Evolutionary conservation across 2,329 filamentous ascomycete genomes (phyloP).

Genomic region (Penicillium palitans): DNA sequence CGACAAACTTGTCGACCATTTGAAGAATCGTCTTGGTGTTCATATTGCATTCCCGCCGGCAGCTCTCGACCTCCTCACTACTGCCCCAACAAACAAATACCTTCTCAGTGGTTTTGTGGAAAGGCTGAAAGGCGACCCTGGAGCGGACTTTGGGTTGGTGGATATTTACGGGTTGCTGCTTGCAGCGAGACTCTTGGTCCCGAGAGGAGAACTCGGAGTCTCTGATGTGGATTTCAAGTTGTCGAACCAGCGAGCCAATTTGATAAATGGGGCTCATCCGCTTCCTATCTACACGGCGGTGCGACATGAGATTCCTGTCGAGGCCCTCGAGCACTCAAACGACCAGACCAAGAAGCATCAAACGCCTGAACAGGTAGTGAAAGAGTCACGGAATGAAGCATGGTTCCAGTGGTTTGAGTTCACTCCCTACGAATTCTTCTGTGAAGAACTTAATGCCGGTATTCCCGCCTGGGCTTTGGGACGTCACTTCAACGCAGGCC

Average conservation of each 20-base stretch:
- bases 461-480: slow-evolving; percentile 95
- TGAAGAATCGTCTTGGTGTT: slow-evolving; percentile 79
- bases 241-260: slow-evolving; percentile 76
- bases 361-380: slow-evolving; percentile 42
- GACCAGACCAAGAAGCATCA: slow-evolving; percentile 28
- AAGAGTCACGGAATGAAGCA: slow-evolving; percentile 60
- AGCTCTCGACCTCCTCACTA: slow-evolving; percentile 77
- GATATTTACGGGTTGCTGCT: slow-evolving; percentile 89
- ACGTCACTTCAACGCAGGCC: slow-evolving; percentile 73
- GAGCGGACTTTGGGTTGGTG: slow-evolving; percentile 83
- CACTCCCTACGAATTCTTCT: slow-evolving; percentile 92
- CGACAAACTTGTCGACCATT: slow-evolving; percentile 71
- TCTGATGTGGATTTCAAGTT: slow-evolving; percentile 81
- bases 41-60: slow-evolving; percentile 92
- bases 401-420: slow-evolving; percentile 99
- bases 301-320: slow-evolving; percentile 81
- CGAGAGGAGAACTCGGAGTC: slow-evolving; percentile 76
- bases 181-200: slow-evolving; percentile 80
- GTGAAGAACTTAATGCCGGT: slow-evolving; percentile 84
- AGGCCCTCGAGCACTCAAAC: slow-evolving; percentile 46
- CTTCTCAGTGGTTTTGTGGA: slow-evolving; percentile 86
- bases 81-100: slow-evolving; percentile 89
- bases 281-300: slow-evolving; percentile 95
- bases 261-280: slow-evolving; percentile 76
- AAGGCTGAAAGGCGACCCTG: slow-evolving; percentile 79